Base-by-base conservation (phyloP, 345 rosid species). In the Gossypium australe region DNA sequence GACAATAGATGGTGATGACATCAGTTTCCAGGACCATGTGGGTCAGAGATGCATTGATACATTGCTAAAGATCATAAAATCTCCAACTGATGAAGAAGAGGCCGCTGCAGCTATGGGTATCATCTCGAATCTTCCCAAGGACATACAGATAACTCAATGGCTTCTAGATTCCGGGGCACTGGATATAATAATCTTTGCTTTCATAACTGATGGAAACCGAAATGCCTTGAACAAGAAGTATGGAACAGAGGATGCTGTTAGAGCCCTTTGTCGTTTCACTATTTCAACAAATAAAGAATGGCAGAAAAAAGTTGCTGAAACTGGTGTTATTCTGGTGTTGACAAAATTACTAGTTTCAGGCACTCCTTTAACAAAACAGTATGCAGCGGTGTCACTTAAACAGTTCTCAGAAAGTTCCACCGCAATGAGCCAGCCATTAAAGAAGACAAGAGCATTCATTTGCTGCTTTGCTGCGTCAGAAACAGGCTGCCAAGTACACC, bases 401-500 rank as follows among this genome's bases (percentile, higher is more conserved):
- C 76, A 81, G 62, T 72, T 81, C 41, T 81, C 84, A 14, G 79
- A 81, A 75, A 81, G 81, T 47, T 78, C 79, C 12, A 34, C 53
- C n/a, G 20, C 77, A 22, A 60, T 81, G 71, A 81, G 79, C 72
- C 58, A 18, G 27, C 76, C 57, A 0, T 63, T 70, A 22, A 77
- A 65, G 79, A 73, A 56, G 70, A 67, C 11, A 0, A 65, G 73
- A 5, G n/a, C 67, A 29, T 70, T 71, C 43, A 4, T 41, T 27
- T 71, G 64, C 66, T 81, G 83, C 60, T 49, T 81, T 4, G 38
- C 76, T 49, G 70, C 76, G 25, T 53, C 66, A 27, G 60, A 57
- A 51, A 59, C 38, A 5, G 72, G 70, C 60, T 81, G 84, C 73
- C 78, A 78, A 9, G 76, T 75, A 27, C 84, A 81, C 76, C 53